Evolutionary conservation across 306 rosid species (phyloP), one percentile per base, ranked within the genome.

Genomic region (Inga leiocalycina): DNA sequence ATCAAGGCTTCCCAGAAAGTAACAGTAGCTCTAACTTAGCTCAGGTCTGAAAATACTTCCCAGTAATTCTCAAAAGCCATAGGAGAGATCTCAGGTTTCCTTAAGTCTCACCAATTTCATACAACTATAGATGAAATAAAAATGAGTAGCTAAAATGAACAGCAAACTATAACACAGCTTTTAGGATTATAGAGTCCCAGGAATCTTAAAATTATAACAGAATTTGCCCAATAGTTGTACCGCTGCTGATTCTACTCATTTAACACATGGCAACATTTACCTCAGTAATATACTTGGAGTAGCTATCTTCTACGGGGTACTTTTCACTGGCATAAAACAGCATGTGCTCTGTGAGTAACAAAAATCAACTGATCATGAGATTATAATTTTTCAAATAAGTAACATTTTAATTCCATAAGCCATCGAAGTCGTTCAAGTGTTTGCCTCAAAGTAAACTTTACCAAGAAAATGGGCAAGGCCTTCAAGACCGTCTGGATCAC

Each of bases 401-500:
- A 45, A 71, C 22, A 56, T 46, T 56, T 34, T 34, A 9, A 79
- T 30, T 39, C 19, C 39, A 12, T 39, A 6, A 39, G 43, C 43
- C 43, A 39, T 39, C 41, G 41, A 39, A 39, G 8, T 39, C 43
- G 43, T 39, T 39, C 43, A 39, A 39, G 43, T 39, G 41, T 5
- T 7, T 39, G 43, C 8, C 43, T 39, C 43, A 6, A 39, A 39
- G 43, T 39, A 13, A 24, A 82, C 27, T 10, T 73, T 64, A 93
- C 99, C 99, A 45, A 96, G 94, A 69, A 96, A 96, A 90, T 96
- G 99, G 1, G 99, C 99, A 79, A 96, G 98, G 83, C 99, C 99
- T 75, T 92, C 97, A 8, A 96, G 93, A 77, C 94, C 99, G 39
- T 84, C 85, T 66, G 99, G 99, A 79, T 96, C 97, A 80, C 90